These are phyloP conservation scores for Umbellularia californica DNA, from an alignment of 164 flowering plant genomes.

Conservation along the genomic window DNA sequence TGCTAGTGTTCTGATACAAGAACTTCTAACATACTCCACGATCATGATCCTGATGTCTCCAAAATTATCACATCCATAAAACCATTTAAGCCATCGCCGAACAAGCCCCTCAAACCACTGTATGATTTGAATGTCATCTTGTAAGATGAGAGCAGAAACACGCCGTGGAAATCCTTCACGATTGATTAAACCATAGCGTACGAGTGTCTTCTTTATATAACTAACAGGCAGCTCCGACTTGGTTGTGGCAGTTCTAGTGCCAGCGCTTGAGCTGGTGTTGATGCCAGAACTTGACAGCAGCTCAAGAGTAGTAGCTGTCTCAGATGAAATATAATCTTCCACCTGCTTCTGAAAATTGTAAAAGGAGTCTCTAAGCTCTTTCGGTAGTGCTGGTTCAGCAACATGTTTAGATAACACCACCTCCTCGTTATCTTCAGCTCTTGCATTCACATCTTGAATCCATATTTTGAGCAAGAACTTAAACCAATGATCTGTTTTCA, in stretches of 20 bases:
- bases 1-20: slow-evolving; percentile 87
- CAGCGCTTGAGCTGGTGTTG: slow-evolving; percentile 18
- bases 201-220: slow-evolving; percentile 52
- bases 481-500: slow-evolving; percentile 97
- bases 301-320: slow-evolving; percentile 51
- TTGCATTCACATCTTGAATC: slow-evolving; percentile 69
- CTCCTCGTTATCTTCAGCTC: slow-evolving; percentile 41
- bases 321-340: slow-evolving; percentile 59
- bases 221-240: slow-evolving; percentile 52
- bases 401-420: slow-evolving; percentile 53
- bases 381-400: slow-evolving; percentile 75
- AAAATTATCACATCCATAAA: slow-evolving; percentile 47
- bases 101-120: slow-evolving; percentile 80
- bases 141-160: slow-evolving; percentile 49
- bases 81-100: slow-evolving; percentile 78
- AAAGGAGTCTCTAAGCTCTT: slow-evolving; percentile 59
- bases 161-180: slow-evolving; percentile 50
- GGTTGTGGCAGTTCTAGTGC: slow-evolving; percentile 13
- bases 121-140: slow-evolving; percentile 57
- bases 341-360: slow-evolving; percentile 65
- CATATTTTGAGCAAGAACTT: slow-evolving; percentile 67
- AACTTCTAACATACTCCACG: slow-evolving; percentile 48
- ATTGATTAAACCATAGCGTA: slow-evolving; percentile 64
- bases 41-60: slow-evolving; percentile 50
- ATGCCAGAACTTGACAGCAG: slow-evolving; percentile 39